These are phyloP conservation scores for Coemansia sp. DNA, from an alignment of 192 early-diverging fungal species.

Conservation along the genomic window DNA sequence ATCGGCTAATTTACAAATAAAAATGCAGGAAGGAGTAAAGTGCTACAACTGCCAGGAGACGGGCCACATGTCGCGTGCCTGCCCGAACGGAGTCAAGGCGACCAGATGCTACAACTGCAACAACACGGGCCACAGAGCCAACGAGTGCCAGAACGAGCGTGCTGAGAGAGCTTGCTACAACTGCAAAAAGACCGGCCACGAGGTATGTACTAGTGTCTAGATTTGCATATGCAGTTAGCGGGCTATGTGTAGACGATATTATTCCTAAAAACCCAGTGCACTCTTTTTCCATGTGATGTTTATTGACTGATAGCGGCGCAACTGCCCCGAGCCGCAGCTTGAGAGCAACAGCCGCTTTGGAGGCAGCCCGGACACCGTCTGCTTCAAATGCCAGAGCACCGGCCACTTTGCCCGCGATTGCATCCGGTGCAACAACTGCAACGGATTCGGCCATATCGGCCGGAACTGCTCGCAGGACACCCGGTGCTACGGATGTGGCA, in stretches of 20 bases:
- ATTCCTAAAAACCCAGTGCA: not conserved
- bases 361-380: conserved; percentile 15
- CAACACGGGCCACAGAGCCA: conserved; percentile 49
- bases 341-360: conserved; percentile 10
- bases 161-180: conserved; percentile 43
- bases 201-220: conserved; percentile 11
- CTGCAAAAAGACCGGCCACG: conserved; percentile 54
- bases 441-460: conserved; percentile 45
- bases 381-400: conserved; percentile 43
- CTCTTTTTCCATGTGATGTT: not conserved
- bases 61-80: conserved; percentile 56
- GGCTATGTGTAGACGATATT: not conserved
- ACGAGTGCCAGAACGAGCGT: conserved; percentile 38
- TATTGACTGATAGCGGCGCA: conserved; percentile 24
- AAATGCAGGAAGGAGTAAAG: conserved; percentile 2
- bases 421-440: conserved; percentile 50
- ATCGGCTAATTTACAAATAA: not conserved
- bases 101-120: conserved; percentile 58
- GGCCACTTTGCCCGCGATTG: conserved; percentile 55
- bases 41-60: conserved; percentile 60
- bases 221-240: not conserved
- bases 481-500: conserved; percentile 54
- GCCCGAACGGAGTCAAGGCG: conserved; percentile 44
- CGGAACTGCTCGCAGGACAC: conserved; percentile 37
- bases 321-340: conserved; percentile 44